phyloP scores from a whole-genome alignment of 2,329 filamentous ascomycete species.

The Alternaria panax region DNA sequence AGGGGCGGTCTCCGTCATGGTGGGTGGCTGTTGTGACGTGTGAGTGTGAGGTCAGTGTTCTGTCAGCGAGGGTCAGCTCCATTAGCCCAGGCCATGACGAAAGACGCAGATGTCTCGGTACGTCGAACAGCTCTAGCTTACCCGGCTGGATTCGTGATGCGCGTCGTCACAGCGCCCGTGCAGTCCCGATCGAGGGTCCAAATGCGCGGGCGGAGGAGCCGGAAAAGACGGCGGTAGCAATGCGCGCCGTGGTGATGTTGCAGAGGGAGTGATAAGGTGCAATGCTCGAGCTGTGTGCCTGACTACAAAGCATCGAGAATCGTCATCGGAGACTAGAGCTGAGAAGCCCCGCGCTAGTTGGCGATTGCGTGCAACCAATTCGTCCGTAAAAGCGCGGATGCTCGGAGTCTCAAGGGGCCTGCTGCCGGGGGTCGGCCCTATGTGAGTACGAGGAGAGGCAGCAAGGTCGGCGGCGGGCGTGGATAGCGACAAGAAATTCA shows the following conservation, averaged over 20 bases:
- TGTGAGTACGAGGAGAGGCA: neutral
- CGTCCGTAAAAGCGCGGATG: slow-evolving; percentile 15
- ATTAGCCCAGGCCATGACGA: slow-evolving; percentile 28
- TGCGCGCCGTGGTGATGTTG: slow-evolving; percentile 9
- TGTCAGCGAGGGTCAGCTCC: slow-evolving; percentile 19
- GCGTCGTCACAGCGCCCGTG: slow-evolving; percentile 19
- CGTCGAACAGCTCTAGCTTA: slow-evolving; percentile 29
- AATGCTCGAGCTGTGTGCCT: slow-evolving; percentile 19
- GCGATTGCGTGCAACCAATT: slow-evolving; percentile 9
- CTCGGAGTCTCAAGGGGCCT: slow-evolving; percentile 1
- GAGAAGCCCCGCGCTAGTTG: slow-evolving; percentile 22
- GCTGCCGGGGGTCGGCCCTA: slow-evolving; percentile 1
- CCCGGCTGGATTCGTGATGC: slow-evolving; percentile 19
- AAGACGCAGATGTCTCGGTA: slow-evolving; percentile 28
- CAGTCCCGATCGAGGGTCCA: slow-evolving; percentile 9
- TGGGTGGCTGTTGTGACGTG: slow-evolving; percentile 12
- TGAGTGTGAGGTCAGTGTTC: slow-evolving; percentile 9
- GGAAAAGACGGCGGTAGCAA: slow-evolving; percentile 8
- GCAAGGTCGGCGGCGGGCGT: neutral
- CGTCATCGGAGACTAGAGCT: slow-evolving; percentile 28
- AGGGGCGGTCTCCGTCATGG: slow-evolving; percentile 37
- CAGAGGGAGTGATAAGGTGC: slow-evolving; percentile 1
- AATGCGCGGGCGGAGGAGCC: slow-evolving; percentile 16
- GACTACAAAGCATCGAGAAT: slow-evolving; percentile 19
- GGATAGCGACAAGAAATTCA: slow-evolving; percentile 15